These are phyloP conservation scores for Sporothrix variecibatus DNA, from an alignment of 2,329 filamentous ascomycete species.

Conservation along the genomic window DNA sequence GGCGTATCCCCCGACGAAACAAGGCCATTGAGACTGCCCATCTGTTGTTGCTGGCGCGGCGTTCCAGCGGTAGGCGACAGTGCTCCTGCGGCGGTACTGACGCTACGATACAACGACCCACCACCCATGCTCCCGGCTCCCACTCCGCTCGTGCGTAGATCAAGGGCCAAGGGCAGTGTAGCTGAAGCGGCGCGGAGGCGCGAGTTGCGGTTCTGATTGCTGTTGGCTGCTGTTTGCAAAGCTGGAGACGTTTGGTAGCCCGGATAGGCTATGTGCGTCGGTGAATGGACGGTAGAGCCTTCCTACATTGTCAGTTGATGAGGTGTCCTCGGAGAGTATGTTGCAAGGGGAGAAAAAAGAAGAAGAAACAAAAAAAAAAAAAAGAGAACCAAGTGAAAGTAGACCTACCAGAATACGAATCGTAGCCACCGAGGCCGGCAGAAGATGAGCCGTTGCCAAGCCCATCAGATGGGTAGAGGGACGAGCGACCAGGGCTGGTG, in stretches of 20 bases:
- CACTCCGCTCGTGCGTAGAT: constrained; percentile 39
- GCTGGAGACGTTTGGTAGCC: constrained; percentile 43
- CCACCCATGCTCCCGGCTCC: background rate
- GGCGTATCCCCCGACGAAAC: constrained; percentile 38
- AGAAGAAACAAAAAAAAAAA: background rate
- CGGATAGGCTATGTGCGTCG: constrained; percentile 54
- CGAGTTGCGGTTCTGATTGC: constrained; percentile 44
- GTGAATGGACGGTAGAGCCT: constrained; percentile 53
- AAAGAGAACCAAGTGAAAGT: background rate
- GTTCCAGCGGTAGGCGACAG: background rate
- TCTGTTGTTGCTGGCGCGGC: constrained; percentile 20
- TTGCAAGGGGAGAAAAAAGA: no score
- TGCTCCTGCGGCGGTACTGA: constrained; percentile 27
- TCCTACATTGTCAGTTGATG: constrained; percentile 31
- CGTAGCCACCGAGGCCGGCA: constrained; percentile 49
- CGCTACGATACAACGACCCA: constrained; percentile 42
- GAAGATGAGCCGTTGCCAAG: constrained; percentile 44
- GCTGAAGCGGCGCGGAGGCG: constrained; percentile 54
- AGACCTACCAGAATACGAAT: constrained; percentile 56
- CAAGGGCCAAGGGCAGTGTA: constrained; percentile 45
- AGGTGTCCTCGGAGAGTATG: background rate
- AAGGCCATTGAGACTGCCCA: constrained; percentile 29
- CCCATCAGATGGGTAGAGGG: constrained; percentile 54
- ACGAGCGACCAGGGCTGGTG: constrained; percentile 40
- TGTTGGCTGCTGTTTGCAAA: constrained; percentile 43